Percentiles rank a stretch among this genome's conserved stretches.
Evolutionary conservation across 2,329 filamentous ascomycete species (phyloP).

Genomic region (Lasiodiplodia sp.): DNA sequence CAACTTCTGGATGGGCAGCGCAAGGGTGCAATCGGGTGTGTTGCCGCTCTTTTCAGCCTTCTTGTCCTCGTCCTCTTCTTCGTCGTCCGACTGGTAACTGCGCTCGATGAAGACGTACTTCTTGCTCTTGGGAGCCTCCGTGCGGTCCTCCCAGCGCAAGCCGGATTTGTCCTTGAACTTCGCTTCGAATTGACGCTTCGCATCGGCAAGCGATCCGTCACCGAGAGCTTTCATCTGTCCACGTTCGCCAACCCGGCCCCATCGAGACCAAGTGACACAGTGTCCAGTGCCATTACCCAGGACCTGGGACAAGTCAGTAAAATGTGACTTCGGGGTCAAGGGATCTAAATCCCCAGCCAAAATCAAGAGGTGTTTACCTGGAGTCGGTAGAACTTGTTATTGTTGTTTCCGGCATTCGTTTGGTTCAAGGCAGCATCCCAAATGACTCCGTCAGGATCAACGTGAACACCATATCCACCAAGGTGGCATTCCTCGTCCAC

Average conservation of each 20-base stretch:
- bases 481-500: conserved; percentile 55
- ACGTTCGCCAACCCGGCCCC: conserved; percentile 74
- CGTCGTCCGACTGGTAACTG: conserved; percentile 74
- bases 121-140: conserved; percentile 62
- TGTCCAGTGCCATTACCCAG: conserved; percentile 29
- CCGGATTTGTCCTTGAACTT: conserved; percentile 67
- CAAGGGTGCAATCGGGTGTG: conserved; percentile 49
- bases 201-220: conserved; percentile 46
- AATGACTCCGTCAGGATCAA: conserved; percentile 71
- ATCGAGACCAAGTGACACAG: conserved; percentile 75
- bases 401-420: conserved; percentile 73
- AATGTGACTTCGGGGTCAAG: background rate
- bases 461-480: conserved; percentile 62
- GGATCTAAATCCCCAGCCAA: background rate
- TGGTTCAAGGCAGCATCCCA: conserved; percentile 84
- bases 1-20: conserved; percentile 68
- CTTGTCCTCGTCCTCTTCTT: conserved; percentile 59
- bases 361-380: conserved; percentile 58
- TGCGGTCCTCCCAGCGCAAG: conserved; percentile 58
- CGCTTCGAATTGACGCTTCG: conserved; percentile 56
- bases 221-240: conserved; percentile 56
- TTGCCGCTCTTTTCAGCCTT: conserved; percentile 33
- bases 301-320: conserved; percentile 31
- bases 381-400: conserved; percentile 83
- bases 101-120: conserved; percentile 84